Evolutionary conservation across 208 protist genomes (phyloP), one percentile per base, ranked within the genome.

Genomic region (Acanthamoeba divionensis): DNA sequence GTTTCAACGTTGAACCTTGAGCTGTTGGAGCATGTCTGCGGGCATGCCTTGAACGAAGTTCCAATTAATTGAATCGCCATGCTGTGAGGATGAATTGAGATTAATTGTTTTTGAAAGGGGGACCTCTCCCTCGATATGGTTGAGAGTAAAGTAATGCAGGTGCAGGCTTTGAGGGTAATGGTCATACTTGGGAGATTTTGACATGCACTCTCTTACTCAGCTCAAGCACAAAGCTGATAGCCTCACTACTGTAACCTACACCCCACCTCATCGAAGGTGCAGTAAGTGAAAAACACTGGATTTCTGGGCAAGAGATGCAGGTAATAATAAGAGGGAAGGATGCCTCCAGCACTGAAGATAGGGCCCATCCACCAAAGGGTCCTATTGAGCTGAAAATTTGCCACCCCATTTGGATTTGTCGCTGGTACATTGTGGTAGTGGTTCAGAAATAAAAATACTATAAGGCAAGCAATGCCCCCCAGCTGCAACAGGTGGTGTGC

Each of bases 311-410:
- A 52, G 26, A 24, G 26, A 8, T n/a, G 4, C 5, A 18, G 54
- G 38, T 79, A 54, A 54, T 29, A 18, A 41, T n/a, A 9, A 10
- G 18, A 52, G 52, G 9, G 69, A 52, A 5, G 15, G 2, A 4
- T 62, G 57, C 79, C 79, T 29, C 79, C 79, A 13, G 57, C 79
- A 36, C 79, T 88, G 55, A 88, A 69, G 2, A 88, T 24, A 2
- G 79, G 79, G 9, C 57, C 79, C 21, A 88, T 60, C 79, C 79
- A 88, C 79, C 55, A 67, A 36, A 88, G n/a, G n/a, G n/a, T n/a
- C n/a, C n/a, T n/a, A n/a, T n/a, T n/a, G n/a, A n/a, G n/a, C n/a
- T n/a, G n/a, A n/a, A n/a, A n/a, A n/a, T n/a, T n/a, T n/a, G n/a
- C n/a, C n/a, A n/a, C n/a, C n/a, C n/a, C n/a, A n/a, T n/a, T n/a